A percentile compares a stretch with the other conserved stretches of the same genome.
Conservation (phyloP, 1,284 basidiomycete species). For the Tilletia horrida region DNA sequence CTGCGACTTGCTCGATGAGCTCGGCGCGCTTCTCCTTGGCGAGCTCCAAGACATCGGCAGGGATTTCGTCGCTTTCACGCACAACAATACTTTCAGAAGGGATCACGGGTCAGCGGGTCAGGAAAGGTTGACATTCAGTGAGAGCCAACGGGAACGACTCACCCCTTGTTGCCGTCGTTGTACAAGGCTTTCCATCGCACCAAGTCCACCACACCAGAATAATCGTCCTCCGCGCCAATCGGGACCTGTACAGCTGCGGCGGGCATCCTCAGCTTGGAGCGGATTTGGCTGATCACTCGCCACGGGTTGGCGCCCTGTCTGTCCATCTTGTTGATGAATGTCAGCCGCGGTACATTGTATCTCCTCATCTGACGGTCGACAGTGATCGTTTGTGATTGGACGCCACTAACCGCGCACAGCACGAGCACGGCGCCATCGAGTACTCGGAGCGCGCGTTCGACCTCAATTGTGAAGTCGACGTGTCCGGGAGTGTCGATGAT, state of each 20-base stretch:
- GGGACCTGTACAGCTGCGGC: slow-evolving; percentile 96
- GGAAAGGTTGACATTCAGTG: no score
- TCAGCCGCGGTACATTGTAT: slow-evolving; percentile 87
- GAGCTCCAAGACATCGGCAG: slow-evolving; percentile 63
- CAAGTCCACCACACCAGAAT: slow-evolving; percentile 87
- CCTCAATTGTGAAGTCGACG: slow-evolving; percentile 99
- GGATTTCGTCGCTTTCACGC: slow-evolving; percentile 84
- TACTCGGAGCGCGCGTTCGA: slow-evolving; percentile 92
- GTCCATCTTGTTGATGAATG: slow-evolving; percentile 99
- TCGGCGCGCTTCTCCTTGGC: slow-evolving; percentile 61
- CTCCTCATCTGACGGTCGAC: slow-evolving; percentile 98
- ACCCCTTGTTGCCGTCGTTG: slow-evolving; percentile 94
- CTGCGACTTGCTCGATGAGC: slow-evolving; percentile 89
- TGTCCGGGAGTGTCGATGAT: slow-evolving; percentile 99
- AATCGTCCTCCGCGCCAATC: slow-evolving; percentile 84
- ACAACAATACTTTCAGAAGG: slow-evolving; percentile 65
- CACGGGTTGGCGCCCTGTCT: slow-evolving; percentile 95
- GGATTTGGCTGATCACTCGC: slow-evolving; percentile 88
- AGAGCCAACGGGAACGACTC: no score
- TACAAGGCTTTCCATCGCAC: slow-evolving; percentile 93
- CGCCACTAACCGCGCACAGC: slow-evolving; percentile 92
- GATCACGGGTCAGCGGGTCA: no score
- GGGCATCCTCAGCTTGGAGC: slow-evolving; percentile 82
- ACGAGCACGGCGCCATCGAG: slow-evolving; percentile 95
- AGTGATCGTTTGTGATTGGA: slow-evolving; percentile 97